Percentiles rank a stretch among this genome's conserved stretches.
These are phyloP conservation scores for Neurospora sublineolata DNA, from an alignment of 495 filamentous ascomycete species.

Conservation along the genomic window DNA sequence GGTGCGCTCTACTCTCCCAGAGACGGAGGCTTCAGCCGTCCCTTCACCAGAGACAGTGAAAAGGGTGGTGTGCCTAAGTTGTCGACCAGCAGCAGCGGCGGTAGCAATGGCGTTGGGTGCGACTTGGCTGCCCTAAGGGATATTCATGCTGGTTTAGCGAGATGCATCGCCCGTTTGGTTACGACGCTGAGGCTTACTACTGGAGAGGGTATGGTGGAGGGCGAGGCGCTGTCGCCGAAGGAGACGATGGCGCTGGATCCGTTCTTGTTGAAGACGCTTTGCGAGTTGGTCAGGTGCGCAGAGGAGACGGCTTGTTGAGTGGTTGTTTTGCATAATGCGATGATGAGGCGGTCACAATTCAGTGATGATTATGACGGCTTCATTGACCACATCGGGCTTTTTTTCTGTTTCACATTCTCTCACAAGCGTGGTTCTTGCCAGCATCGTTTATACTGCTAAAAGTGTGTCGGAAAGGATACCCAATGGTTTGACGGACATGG, in stretches of 20 bases:
- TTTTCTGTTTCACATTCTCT: not conserved
- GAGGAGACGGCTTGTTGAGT: constrained; percentile 17
- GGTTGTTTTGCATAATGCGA: not conserved
- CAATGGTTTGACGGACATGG: not conserved
- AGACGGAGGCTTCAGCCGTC: not conserved
- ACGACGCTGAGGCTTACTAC: constrained; percentile 24
- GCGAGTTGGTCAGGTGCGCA: constrained; percentile 29
- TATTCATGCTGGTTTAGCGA: constrained; percentile 25
- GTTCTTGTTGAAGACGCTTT: constrained; percentile 29
- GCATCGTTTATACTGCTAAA: not conserved
- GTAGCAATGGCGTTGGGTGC: not conserved
- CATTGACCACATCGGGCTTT: not conserved
- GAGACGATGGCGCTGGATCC: constrained; percentile 19
- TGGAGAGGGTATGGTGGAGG: not conserved
- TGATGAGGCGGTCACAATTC: not conserved
- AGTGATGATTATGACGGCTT: not conserved
- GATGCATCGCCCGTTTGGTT: constrained; percentile 27
- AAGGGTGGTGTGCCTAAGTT: not conserved
- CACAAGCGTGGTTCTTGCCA: not conserved
- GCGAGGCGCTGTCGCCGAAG: not conserved
- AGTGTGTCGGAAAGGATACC: not conserved
- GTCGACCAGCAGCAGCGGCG: not conserved
- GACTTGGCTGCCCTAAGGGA: constrained; percentile 13
- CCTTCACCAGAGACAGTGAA: constrained; percentile 9
- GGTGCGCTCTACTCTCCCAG: not conserved